Conservation (phyloP, 441 rosid species). For the Euphorbia celastroides region DNA sequence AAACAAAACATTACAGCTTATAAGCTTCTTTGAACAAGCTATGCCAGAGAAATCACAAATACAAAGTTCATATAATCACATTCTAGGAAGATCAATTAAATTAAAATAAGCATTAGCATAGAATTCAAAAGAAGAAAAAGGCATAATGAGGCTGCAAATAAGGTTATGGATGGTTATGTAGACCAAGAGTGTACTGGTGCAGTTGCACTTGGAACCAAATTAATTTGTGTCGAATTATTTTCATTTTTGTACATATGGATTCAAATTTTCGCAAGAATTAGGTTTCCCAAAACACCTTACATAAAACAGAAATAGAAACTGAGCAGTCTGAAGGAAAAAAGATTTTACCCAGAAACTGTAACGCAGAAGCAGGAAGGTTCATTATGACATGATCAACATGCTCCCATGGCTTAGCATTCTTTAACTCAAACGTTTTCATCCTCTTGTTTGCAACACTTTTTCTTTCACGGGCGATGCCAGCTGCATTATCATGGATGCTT, state of each 20-base stretch:
- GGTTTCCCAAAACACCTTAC: too few species aligned
- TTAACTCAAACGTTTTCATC: slow-evolving; percentile 43
- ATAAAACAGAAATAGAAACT: background rate
- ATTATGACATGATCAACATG: slow-evolving; percentile 85
- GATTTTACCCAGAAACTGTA: slow-evolving; percentile 67
- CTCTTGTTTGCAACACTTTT: slow-evolving; percentile 53
- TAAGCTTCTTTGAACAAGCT: background rate
- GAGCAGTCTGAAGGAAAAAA: background rate
- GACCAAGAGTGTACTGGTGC: background rate
- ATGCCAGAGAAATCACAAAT: background rate
- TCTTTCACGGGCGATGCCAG: slow-evolving; percentile 16
- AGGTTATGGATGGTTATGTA: background rate
- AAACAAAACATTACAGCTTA: background rate
- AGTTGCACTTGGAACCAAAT: too few species aligned
- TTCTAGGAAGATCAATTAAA: background rate
- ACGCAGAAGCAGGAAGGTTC: slow-evolving; percentile 98
- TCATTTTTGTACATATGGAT: too few species aligned
- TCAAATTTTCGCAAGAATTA: too few species aligned
- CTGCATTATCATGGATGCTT: slow-evolving; percentile 21
- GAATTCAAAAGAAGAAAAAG: background rate
- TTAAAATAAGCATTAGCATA: background rate
- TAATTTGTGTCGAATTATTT: too few species aligned
- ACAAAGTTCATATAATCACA: background rate
- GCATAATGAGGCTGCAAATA: background rate
- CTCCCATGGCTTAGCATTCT: slow-evolving; percentile 65